Percentiles rank a stretch among this genome's conserved stretches.
phyloP scores from a whole-genome alignment of 768 basidiomycete species.

The Clitopilus passeckerianus region DNA sequence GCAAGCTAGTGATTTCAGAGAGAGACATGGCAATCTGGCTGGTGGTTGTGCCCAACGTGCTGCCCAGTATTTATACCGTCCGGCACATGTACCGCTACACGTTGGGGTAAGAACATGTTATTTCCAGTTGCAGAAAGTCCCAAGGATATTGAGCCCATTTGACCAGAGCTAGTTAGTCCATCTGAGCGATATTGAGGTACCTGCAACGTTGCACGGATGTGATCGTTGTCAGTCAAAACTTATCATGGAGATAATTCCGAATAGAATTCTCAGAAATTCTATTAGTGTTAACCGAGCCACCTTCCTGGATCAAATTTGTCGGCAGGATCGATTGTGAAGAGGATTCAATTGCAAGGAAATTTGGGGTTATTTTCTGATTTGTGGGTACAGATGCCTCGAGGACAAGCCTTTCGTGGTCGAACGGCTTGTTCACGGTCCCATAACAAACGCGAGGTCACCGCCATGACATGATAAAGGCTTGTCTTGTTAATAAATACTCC shows the following conservation, averaged over 20 bases:
- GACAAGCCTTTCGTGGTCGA: no score
- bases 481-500: no score
- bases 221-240: background rate
- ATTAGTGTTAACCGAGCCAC: background rate
- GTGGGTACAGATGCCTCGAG: no score
- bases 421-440: no score
- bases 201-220: background rate
- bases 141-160: background rate
- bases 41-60: background rate
- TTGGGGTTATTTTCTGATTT: no score
- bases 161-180: background rate
- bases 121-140: background rate
- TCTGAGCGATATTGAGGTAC: background rate
- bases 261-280: background rate
- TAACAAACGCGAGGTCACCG: no score
- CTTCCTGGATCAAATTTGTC: background rate
- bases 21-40: slow-evolving; percentile 16
- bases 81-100: background rate
- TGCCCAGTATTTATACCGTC: background rate
- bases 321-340: background rate
- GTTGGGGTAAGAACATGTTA: background rate
- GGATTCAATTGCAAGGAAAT: no score
- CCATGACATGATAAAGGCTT: no score
- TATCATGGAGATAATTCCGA: background rate
- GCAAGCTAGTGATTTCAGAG: slow-evolving; percentile 33